Base-by-base conservation (phyloP, 2,329 filamentous ascomycete species). In the Penicillium sp. region DNA sequence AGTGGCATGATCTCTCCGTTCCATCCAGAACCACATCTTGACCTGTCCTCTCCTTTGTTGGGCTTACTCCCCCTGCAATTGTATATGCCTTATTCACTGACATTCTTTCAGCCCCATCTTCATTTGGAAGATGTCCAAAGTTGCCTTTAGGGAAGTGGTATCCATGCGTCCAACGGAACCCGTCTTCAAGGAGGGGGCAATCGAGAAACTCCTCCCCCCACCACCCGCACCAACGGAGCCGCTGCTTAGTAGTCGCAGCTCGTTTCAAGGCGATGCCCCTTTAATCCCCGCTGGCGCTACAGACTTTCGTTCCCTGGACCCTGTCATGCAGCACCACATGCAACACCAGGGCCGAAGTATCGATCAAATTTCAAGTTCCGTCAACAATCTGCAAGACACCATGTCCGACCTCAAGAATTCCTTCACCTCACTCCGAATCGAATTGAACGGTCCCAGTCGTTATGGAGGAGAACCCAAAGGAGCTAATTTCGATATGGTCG, bases 81-180 rank as follows among this genome's bases (percentile, higher is more conserved):
- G 10, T 16, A 18, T 31, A 10, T 39, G 6, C 10, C 14, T 10
- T n/a, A 3, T 7, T 8, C 11, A 28, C 39, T 43, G 4, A 43
- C 39, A 28, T 14, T 6, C 13, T 7, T 31, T 24, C 40, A 75
- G 72, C 13, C 65, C 67, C 13, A 74, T 71, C 48, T 63, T 75
- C n/a, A 67, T 75, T 18, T 75, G 72, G 72, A 75, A 73, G 52
- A 59, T 75, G 48, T 66, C 70, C 5, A 74, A 74, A 45, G 66
- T 75, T 2, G 67, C 72, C 0, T 74, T 74, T 47, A 62, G 72
- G 45, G 72, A 74, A 34, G 72, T 75, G 7, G 69, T 75, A 18
- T 72, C 71, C 2, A 75, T 75, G 72, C 66, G 66, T 50, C 73
- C 72, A 3, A 68, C 71, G 1, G 65, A 74, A 19, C 71, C 72